phyloP scores from a whole-genome alignment of 768 basidiomycete genomes.

The Tephrocybe sp. region DNA sequence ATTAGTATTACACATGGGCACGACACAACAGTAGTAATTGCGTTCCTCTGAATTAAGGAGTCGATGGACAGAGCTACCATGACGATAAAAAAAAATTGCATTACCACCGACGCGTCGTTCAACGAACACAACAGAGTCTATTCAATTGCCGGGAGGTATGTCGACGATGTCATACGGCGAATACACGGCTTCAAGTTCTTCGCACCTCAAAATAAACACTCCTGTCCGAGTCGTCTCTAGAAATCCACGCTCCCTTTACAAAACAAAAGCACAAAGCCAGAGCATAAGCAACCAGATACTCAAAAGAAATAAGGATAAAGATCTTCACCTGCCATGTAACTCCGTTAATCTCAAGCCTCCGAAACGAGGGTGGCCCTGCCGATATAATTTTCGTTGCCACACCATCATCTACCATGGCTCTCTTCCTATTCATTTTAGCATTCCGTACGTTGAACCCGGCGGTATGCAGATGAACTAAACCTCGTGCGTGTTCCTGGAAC shows the following conservation, averaged over 20 bases:
- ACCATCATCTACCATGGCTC: constrained; percentile 19
- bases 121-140: no score
- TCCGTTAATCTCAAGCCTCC: constrained; percentile 32
- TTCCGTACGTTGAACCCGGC: constrained; percentile 33
- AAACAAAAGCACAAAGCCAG: not conserved
- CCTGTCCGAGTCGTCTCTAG: constrained; percentile 10
- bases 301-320: not conserved
- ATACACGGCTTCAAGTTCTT: not conserved
- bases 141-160: no score
- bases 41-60: no score
- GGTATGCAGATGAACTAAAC: constrained; percentile 29
- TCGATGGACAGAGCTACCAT: no score
- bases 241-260: constrained; percentile 16
- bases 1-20: no score
- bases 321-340: constrained; percentile 31
- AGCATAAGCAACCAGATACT: not conserved
- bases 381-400: constrained; percentile 23
- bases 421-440: constrained; percentile 24
- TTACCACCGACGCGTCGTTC: no score
- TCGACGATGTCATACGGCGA: no score
- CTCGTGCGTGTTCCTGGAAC: constrained; percentile 22
- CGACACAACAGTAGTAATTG: no score
- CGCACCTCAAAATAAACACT: constrained; percentile 5
- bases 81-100: no score
- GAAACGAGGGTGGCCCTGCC: constrained; percentile 24